phyloP scores from a whole-genome alignment of 2,329 filamentous ascomycete species.

The Colletotrichum tanaceti region DNA sequence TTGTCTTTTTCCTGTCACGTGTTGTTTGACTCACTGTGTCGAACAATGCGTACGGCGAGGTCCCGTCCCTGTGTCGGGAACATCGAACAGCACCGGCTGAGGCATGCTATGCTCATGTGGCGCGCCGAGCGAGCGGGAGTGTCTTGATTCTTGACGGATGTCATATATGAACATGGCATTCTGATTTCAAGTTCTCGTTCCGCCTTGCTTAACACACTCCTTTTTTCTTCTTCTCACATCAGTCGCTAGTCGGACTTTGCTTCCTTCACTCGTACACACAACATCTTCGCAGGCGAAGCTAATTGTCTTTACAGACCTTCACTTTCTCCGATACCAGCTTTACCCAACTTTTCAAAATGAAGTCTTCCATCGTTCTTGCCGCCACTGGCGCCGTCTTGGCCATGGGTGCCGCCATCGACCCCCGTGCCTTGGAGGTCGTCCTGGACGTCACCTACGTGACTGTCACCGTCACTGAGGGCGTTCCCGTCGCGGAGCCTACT shows the following conservation, averaged over 20 bases:
- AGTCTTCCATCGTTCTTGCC: conserved; percentile 59
- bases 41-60: conserved; percentile 11
- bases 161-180: conserved; percentile 28
- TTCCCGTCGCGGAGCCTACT: conserved; percentile 41
- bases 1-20: conserved; percentile 24
- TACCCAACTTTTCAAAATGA: conserved; percentile 56
- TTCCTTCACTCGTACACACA: background rate
- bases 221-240: background rate
- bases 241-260: conserved; percentile 7
- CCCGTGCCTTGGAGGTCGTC: conserved; percentile 55
- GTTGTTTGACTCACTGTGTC: conserved; percentile 10
- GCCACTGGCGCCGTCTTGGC: conserved; percentile 60
- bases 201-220: conserved; percentile 4
- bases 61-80: background rate
- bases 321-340: conserved; percentile 23
- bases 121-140: background rate
- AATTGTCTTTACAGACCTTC: conserved; percentile 38
- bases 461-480: conserved; percentile 58
- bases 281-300: conserved; percentile 41
- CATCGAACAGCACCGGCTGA: conserved; percentile 11
- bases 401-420: conserved; percentile 57
- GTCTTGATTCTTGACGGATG: background rate
- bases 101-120: background rate
- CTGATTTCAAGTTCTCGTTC: conserved; percentile 14
- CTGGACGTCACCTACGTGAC: conserved; percentile 56